phyloP scores from a whole-genome alignment of 306 rosid genomes.

The Lathyrus sativus region DNA sequence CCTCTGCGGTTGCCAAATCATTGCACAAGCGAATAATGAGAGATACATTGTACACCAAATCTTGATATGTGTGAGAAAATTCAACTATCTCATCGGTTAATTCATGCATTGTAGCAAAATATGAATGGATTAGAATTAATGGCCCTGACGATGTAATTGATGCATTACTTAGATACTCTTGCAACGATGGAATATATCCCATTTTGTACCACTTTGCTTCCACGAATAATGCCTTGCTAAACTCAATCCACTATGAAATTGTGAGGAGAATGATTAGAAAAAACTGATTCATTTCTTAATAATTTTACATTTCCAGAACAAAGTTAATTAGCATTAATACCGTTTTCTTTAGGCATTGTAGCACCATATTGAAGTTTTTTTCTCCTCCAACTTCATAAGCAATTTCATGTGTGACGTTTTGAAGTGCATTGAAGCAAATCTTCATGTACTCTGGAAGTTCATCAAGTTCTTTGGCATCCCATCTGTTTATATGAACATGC shows the following conservation, averaged over 20 bases:
- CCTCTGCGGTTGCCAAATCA: conserved; percentile 43
- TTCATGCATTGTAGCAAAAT: conserved; percentile 41
- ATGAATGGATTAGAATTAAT: conserved; percentile 41
- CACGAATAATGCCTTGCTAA: conserved; percentile 52
- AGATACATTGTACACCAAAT: conserved; percentile 41
- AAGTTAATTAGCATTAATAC: conserved; percentile 32
- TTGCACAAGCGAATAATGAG: conserved; percentile 48
- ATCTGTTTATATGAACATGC: conserved; percentile 44
- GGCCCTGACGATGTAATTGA: conserved; percentile 67
- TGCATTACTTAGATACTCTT: conserved; percentile 59
- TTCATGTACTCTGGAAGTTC: conserved; percentile 58
- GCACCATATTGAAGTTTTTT: conserved; percentile 40
- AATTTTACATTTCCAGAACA: background rate
- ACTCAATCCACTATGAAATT: conserved; percentile 57
- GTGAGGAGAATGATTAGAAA: background rate
- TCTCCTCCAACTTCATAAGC: conserved; percentile 53
- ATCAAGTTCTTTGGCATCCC: conserved; percentile 49
- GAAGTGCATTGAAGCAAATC: conserved; percentile 53
- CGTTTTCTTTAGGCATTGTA: conserved; percentile 46
- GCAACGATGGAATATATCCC: conserved; percentile 50
- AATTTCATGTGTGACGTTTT: conserved; percentile 48
- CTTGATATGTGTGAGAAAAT: conserved; percentile 35
- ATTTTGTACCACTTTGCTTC: conserved; percentile 66
- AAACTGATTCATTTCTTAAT: background rate
- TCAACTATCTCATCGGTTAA: conserved; percentile 11